These are phyloP conservation scores for Nymphaea thermarum DNA, from an alignment of 164 flowering plant species.

Conservation along the genomic window DNA sequence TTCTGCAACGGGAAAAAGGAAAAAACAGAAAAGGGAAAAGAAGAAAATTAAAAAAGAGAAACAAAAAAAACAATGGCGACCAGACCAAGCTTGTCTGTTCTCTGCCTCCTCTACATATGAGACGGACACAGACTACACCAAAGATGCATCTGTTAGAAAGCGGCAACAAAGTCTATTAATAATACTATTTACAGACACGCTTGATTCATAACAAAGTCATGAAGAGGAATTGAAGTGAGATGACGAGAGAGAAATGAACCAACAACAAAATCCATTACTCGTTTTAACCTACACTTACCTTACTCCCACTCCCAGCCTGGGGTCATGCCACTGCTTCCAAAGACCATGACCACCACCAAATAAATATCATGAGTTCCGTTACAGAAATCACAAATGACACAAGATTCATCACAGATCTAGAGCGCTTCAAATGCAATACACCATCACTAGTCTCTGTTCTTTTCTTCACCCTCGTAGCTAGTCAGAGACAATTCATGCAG, in stretches of 20 bases:
- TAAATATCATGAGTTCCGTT: not conserved
- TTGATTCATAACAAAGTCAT: not conserved
- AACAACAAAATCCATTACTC: not conserved
- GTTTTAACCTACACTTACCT: not conserved
- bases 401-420: too few species aligned
- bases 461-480: not conserved
- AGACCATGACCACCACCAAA: not conserved
- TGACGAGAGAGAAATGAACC: not conserved
- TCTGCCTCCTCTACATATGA: not conserved
- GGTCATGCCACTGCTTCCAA: not conserved
- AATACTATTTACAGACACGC: not conserved
- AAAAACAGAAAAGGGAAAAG: not conserved
- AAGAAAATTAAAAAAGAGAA: not conserved
- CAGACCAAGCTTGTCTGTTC: not conserved
- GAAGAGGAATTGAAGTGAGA: not conserved
- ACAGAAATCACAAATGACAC: too few species aligned
- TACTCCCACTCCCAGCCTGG: not conserved
- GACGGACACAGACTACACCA: not conserved
- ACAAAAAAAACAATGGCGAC: not conserved
- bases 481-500: conserved; percentile 23
- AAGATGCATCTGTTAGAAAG: not conserved
- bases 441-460: not conserved
- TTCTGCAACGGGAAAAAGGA: too few species aligned
- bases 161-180: not conserved
- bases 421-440: not conserved